A percentile compares a stretch with the other conserved stretches of the same genome.
These are phyloP conservation scores for Eucalyptus regnans DNA, from an alignment of 345 rosid genomes.

Conservation along the genomic window DNA sequence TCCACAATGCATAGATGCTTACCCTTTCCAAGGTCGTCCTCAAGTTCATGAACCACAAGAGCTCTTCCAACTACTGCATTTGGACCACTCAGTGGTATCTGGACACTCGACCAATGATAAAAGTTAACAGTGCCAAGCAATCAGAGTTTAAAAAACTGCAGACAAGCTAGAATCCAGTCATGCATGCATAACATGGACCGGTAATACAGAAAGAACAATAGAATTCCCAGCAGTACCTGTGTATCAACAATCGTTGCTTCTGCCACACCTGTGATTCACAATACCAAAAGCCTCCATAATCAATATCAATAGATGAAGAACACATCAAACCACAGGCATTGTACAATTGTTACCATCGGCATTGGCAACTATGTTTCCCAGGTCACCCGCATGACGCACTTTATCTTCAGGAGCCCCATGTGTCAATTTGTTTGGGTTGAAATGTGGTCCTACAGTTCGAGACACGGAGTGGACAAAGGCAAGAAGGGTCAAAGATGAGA, in stretches of 20 bases:
- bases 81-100: constrained; percentile 82
- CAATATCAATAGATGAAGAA: background rate
- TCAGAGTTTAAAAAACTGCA: background rate
- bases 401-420: constrained; percentile 97
- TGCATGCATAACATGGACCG: background rate
- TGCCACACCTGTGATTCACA: constrained; percentile 58
- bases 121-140: background rate
- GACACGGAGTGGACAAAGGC: background rate
- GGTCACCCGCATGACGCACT: constrained; percentile 99
- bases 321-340: background rate
- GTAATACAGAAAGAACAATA: background rate
- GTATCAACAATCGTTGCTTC: constrained; percentile 78
- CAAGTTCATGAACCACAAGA: constrained; percentile 90
- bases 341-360: constrained; percentile 49
- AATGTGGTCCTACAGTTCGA: constrained; percentile 61
- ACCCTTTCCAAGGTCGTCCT: constrained; percentile 98
- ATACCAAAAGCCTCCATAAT: background rate
- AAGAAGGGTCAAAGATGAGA: background rate
- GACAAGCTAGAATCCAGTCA: background rate
- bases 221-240: constrained; percentile 32
- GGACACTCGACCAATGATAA: background rate
- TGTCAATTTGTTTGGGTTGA: constrained; percentile 74
- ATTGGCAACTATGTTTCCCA: constrained; percentile 97
- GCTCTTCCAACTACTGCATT: constrained; percentile 85
- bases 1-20: background rate